Base-by-base conservation (phyloP, 1,139 yeast genomes). In the Scheffersomyces lignicola region DNA sequence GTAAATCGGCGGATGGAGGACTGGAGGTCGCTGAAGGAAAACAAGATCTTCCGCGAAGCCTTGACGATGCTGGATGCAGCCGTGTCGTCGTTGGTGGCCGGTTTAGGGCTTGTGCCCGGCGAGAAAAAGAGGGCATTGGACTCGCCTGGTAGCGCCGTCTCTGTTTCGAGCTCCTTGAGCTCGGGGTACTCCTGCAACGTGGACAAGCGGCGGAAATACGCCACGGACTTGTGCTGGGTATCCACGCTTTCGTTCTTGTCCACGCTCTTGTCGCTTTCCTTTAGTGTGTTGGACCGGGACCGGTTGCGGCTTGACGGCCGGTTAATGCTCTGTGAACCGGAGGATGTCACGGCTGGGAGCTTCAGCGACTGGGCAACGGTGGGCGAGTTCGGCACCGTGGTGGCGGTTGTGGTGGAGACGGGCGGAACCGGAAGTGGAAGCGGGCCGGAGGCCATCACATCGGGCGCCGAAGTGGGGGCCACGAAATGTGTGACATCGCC, bases 191-290 rank as follows among this genome's bases (percentile, higher is more conserved):
- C 92, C 17, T 81, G 84, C 21, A 84, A 58, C 0, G 85, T 80
- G 1, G 92, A 82, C 32, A 84, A 58, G 40, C 94, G 68, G 46
- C 84, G 69, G 52, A 83, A 83, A 51, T 83, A 83, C 24, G 87
- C 89, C 11, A 80, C 80, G 35, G 78, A 74, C 52, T 73, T 73
- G 41, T 65, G 71, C 41, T 72, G 76, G 7, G 69, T 58, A 44
- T 63, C 72, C 8, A 62, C 71, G 34, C 48, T 57, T 24, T 67
- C 75, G 39, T 56, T 62, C 40, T 64, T 66, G 34, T 68, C 74
- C 30, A 69, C 47, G 27, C 69, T 61, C 34, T 50, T 52, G 43
- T 69, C 72, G 13, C 68, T 61, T 41, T 69, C 74, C 34, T 56
- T 59, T 34, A 66, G 45, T 0, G 74, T 67, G 37, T 67, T 66